Evolutionary conservation across 352 stramenopile species (phyloP), one percentile per base, ranked within the genome.

Genomic region (Globisporangium radiosum): DNA sequence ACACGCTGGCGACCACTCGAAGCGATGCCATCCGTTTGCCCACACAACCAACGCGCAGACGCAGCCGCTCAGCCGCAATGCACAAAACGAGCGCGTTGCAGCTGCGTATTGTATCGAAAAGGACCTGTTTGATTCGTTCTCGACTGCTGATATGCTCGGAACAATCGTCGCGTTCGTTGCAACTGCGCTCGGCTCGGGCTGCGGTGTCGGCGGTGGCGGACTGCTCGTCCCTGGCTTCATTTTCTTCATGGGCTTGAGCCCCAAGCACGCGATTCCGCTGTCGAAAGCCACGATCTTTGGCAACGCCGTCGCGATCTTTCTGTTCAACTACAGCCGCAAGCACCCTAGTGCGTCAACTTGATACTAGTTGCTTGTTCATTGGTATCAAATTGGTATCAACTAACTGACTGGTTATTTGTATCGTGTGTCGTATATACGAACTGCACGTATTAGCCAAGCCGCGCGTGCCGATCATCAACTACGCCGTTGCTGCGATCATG

Each of bases 401-500:
- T 39, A 42, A 53, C 4, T 33, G 25, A 33, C 25, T 33, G 1
- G 25, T 33, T 33, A 33, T 33, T 33, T 33, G 25, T 3, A 33
- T 33, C 25, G 25, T 33, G 25, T 2, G 25, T 33, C 25, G 25
- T 33, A 33, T 33, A 3, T 3, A 33, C 25, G 25, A 3, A 33
- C 25, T 33, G 25, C 25, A 33, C 25, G 25, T 33, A 33, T 33
- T 45, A 91, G 81, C 58, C 37, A 75, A 88, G 42, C 80, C 81
- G 0, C 92, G 98, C 68, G 67, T 95, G 43, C 94, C 96, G 10
- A 76, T 99, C 17, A 97, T 99, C 45, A 95, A 98, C 78, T 99
- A 97, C 87, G 92, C 98, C 60, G 76, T 99, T n/a, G 95, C 98
- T n/a, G 68, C 98, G 3, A 91, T 98, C n/a, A 99, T 99, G 96